A percentile compares a stretch with the other conserved stretches of the same genome.
Evolutionary conservation across 768 basidiomycete species (phyloP).

Genomic region (Thelephora ganbajun): DNA sequence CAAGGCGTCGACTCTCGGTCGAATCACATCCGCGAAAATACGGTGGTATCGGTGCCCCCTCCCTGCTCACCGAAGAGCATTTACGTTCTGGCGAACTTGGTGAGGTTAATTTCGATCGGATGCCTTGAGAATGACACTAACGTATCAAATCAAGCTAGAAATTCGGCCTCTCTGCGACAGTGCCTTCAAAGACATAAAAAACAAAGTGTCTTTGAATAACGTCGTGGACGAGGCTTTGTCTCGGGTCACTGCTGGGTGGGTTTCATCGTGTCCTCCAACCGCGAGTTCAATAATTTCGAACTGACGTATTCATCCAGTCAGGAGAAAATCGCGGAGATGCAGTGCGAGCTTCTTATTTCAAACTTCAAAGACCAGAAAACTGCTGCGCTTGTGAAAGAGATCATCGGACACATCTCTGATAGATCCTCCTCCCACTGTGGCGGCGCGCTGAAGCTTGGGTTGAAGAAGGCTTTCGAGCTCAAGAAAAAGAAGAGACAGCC

Average conservation of each 20-base stretch:
- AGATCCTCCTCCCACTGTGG: too few relatives aligned
- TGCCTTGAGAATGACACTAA: not conserved
- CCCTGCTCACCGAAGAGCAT: constrained; percentile 15
- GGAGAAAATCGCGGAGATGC: too few relatives aligned
- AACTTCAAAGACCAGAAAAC: too few relatives aligned
- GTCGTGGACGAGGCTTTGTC: not conserved
- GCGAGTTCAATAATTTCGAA: too few relatives aligned
- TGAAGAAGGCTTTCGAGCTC: too few relatives aligned
- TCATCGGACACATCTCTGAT: too few relatives aligned
- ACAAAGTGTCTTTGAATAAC: not conserved
- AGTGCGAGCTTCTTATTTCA: too few relatives aligned
- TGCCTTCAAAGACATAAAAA: not conserved
- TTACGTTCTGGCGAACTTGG: constrained; percentile 13
- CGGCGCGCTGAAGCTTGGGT: too few relatives aligned
- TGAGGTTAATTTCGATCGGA: not conserved
- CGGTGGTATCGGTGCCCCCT: not conserved
- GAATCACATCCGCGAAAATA: not conserved
- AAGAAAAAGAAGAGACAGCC: too few relatives aligned
- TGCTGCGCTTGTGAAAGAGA: too few relatives aligned
- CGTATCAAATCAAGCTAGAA: not conserved
- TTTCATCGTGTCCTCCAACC: too few relatives aligned
- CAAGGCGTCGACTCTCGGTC: not conserved
- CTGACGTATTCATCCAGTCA: too few relatives aligned
- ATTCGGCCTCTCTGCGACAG: not conserved
- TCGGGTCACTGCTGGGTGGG: not conserved